Conservation (phyloP, 371 early-diverging fungal genomes). For the Mortierella sp. region DNA sequence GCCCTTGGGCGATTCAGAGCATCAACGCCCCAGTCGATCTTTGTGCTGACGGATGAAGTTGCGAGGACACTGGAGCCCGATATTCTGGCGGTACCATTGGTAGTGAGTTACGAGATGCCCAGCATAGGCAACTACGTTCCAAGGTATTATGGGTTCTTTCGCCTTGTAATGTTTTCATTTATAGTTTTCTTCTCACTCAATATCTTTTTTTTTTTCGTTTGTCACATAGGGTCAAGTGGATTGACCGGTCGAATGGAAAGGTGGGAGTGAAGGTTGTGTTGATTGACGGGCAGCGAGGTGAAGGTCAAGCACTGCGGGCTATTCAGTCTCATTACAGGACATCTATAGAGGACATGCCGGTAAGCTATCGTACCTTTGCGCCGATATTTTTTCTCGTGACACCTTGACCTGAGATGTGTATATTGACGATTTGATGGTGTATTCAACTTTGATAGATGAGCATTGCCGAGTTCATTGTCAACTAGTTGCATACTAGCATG, state of each 20-base stretch:
- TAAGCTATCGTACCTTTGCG: neutral
- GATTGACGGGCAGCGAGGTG: slow-evolving; percentile 52
- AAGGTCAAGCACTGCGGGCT: slow-evolving; percentile 38
- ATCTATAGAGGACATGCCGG: slow-evolving; percentile 56
- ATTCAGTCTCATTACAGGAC: slow-evolving; percentile 53
- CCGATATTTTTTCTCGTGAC: neutral
- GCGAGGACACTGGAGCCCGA: slow-evolving; percentile 36
- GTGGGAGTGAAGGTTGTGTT: slow-evolving; percentile 51
- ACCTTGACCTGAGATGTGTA: neutral
- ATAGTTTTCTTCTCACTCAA: neutral
- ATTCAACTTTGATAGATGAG: slow-evolving; percentile 14
- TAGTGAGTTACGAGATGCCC: slow-evolving; percentile 48
- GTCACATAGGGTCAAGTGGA: slow-evolving; percentile 47
- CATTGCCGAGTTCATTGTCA: slow-evolving; percentile 50
- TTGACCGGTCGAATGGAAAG: slow-evolving; percentile 47
- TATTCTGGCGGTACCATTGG: slow-evolving; percentile 39
- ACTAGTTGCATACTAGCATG: slow-evolving; percentile 6
- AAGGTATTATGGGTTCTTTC: slow-evolving; percentile 30
- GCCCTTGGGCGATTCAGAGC: slow-evolving; percentile 35
- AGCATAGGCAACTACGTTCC: slow-evolving; percentile 45
- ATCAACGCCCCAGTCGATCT: slow-evolving; percentile 22
- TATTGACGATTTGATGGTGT: neutral
- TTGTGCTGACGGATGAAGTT: slow-evolving; percentile 43
- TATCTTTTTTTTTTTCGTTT: neutral
- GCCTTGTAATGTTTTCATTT: neutral